Conservation (phyloP, 1,284 basidiomycete species). For the Ustilago bromivora region DNA sequence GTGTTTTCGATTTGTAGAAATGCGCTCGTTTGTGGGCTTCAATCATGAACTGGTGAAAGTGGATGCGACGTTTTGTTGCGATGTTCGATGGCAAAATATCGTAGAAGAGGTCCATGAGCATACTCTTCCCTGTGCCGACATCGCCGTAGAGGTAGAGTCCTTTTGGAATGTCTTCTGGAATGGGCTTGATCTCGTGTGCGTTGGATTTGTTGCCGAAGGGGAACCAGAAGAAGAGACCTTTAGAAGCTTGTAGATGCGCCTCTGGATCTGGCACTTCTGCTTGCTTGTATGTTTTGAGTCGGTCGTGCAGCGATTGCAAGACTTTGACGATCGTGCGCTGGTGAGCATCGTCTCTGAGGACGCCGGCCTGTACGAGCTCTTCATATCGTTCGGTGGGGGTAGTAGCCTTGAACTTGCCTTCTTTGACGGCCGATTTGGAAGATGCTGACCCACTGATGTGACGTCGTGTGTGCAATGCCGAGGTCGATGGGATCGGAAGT, state of each 20-base stretch:
- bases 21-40: slow-evolving; percentile 95
- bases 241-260: slow-evolving; percentile 40
- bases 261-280: slow-evolving; percentile 54
- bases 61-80: slow-evolving; percentile 83
- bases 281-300: slow-evolving; percentile 76
- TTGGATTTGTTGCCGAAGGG: slow-evolving; percentile 36
- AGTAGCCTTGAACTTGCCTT: slow-evolving; percentile 23
- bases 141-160: slow-evolving; percentile 97
- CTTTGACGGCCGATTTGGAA: slow-evolving; percentile 18
- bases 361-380: slow-evolving; percentile 78
- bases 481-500: neutral
- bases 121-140: slow-evolving; percentile 91
- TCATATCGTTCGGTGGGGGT: slow-evolving; percentile 79
- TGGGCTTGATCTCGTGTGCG: slow-evolving; percentile 38
- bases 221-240: slow-evolving; percentile 48
- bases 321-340: slow-evolving; percentile 86
- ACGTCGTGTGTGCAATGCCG: neutral
- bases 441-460: slow-evolving; percentile 11
- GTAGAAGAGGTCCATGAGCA: slow-evolving; percentile 99
- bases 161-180: slow-evolving; percentile 77
- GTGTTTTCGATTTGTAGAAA: slow-evolving; percentile 71
- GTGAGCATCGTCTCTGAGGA: slow-evolving; percentile 82
- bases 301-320: slow-evolving; percentile 83
- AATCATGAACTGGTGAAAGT: slow-evolving; percentile 93
- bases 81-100: slow-evolving; percentile 84